Percentiles rank a stretch among this genome's conserved stretches.
Conservation (phyloP, 2,329 filamentous ascomycete species). For the Camillea tinctor region DNA sequence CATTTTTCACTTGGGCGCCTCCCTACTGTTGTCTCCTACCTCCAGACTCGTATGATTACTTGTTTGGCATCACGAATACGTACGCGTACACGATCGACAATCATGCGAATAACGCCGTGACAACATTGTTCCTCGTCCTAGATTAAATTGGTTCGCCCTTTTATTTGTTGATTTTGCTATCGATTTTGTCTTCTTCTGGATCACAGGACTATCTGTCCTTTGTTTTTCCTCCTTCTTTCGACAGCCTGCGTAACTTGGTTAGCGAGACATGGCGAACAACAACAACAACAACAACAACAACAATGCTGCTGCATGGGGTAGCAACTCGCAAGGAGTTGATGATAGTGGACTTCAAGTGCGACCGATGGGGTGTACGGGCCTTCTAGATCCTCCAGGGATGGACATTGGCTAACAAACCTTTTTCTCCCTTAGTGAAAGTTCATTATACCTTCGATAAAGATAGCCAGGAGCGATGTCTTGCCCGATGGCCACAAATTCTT, state of each 20-base stretch:
- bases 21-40: background rate
- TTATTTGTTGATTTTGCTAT: background rate
- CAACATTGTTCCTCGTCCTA: background rate
- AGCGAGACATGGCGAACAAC: constrained; percentile 25
- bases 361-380: constrained; percentile 64
- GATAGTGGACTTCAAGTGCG: constrained; percentile 56
- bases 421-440: constrained; percentile 71
- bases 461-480: constrained; percentile 84
- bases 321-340: constrained; percentile 31
- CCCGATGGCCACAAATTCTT: constrained; percentile 76
- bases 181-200: background rate
- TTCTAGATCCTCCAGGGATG: constrained; percentile 2
- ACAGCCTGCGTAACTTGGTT: constrained; percentile 1
- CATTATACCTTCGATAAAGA: constrained; percentile 94
- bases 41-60: background rate
- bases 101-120: background rate
- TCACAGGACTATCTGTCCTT: background rate
- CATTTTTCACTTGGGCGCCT: background rate
- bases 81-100: constrained; percentile 6
- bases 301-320: constrained; percentile 23
- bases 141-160: background rate
- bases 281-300: constrained; percentile 31
- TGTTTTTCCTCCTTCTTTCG: background rate
- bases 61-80: background rate
- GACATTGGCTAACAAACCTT: constrained; percentile 21